Evolutionary conservation across 1,284 basidiomycete genomes (phyloP).

Genomic region (Gymnopus androsaceus): DNA sequence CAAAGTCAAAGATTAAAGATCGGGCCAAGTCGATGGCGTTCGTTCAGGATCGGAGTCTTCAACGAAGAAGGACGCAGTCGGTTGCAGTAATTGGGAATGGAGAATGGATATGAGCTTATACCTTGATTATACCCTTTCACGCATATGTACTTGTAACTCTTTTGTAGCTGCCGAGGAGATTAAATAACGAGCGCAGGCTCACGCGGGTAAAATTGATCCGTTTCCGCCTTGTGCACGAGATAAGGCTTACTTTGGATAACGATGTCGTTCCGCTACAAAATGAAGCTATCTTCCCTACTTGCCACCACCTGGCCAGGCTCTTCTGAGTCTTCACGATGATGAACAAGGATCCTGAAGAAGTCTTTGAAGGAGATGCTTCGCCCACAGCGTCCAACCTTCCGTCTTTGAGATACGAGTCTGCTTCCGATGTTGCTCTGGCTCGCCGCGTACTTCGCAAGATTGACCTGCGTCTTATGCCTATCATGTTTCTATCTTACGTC

Average conservation of each 20-base stretch:
- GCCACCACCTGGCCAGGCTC: neutral
- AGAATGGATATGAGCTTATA: neutral
- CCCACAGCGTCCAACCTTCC: neutral
- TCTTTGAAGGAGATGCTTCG: neutral
- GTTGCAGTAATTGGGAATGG: neutral
- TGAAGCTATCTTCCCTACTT: neutral
- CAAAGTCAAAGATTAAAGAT: neutral
- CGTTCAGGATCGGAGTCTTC: neutral
- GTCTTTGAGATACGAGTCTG: neutral
- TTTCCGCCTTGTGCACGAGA: too few relatives aligned
- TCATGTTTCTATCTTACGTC: constrained; percentile 2
- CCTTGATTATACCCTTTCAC: too few relatives aligned
- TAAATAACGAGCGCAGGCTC: too few relatives aligned
- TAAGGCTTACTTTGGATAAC: neutral
- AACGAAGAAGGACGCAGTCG: constrained; percentile 1
- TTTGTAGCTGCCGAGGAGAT: too few relatives aligned
- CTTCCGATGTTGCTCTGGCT: neutral
- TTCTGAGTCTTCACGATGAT: neutral
- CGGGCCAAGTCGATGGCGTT: neutral
- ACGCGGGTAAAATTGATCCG: too few relatives aligned
- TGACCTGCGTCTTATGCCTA: constrained; percentile 3
- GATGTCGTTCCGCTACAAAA: neutral
- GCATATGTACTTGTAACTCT: neutral
- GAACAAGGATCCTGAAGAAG: neutral
- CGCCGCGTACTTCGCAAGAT: neutral